A percentile compares a stretch with the other conserved stretches of the same genome.
Evolutionary conservation across 2,329 filamentous ascomycete species (phyloP).

Genomic region (Dendryphion nanum): DNA sequence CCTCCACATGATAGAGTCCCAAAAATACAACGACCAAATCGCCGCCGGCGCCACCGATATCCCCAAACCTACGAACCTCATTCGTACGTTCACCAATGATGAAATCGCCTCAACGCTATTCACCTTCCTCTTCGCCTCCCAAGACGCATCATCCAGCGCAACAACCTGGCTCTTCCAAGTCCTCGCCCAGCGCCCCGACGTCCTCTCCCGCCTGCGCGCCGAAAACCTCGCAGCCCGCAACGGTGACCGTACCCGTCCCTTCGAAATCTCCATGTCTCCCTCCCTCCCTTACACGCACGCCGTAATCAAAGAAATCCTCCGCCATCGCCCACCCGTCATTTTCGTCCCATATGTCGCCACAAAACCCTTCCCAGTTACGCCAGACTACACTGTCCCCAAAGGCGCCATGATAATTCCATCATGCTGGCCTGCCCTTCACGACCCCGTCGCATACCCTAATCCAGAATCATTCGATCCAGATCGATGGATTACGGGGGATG

Average conservation of each 20-base stretch:
- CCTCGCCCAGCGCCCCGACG: slow-evolving; percentile 88
- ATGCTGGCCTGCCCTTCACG: slow-evolving; percentile 85
- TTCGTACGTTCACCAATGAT: slow-evolving; percentile 84
- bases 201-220: slow-evolving; percentile 84
- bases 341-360: slow-evolving; percentile 96
- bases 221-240: slow-evolving; percentile 79
- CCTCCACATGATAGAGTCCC: slow-evolving; percentile 80
- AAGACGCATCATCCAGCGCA: slow-evolving; percentile 93
- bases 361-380: slow-evolving; percentile 89
- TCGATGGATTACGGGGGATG: slow-evolving; percentile 74
- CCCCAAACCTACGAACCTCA: slow-evolving; percentile 77
- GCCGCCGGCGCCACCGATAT: slow-evolving; percentile 67
- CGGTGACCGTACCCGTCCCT: slow-evolving; percentile 67
- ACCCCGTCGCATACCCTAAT: slow-evolving; percentile 87
- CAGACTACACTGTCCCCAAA: slow-evolving; percentile 88
- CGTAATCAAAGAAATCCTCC: slow-evolving; percentile 66
- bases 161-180: slow-evolving; percentile 95
- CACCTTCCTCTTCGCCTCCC: slow-evolving; percentile 95
- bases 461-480: slow-evolving; percentile 65
- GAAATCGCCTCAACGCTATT: slow-evolving; percentile 94
- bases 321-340: slow-evolving; percentile 92
- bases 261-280: slow-evolving; percentile 85
- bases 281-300: slow-evolving; percentile 86
- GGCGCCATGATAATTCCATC: slow-evolving; percentile 94
- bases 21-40: slow-evolving; percentile 75